Conservation (phyloP, 495 filamentous ascomycete genomes). For the Usnea hakonensis region DNA sequence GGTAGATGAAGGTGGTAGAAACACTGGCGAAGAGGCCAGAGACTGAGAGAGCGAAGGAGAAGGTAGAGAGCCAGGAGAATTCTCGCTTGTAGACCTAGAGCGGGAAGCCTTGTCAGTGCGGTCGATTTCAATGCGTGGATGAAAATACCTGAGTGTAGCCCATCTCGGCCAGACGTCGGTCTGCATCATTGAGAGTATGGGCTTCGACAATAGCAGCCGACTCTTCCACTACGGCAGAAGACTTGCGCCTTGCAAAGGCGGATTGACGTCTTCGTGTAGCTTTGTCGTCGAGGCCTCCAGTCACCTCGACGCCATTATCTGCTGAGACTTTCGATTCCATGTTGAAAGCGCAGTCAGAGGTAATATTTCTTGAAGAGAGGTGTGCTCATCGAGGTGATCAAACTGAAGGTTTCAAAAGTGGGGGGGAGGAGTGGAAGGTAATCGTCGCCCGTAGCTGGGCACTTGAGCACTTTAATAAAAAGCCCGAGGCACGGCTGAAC, state of each 20-base stretch:
- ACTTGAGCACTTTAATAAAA: too few relatives aligned
- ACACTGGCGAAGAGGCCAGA: slow-evolving; percentile 53
- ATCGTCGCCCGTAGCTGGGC: too few relatives aligned
- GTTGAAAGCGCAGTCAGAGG: background rate
- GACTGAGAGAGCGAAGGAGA: slow-evolving; percentile 59
- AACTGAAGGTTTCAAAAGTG: too few relatives aligned
- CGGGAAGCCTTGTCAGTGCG: background rate
- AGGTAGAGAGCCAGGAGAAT: slow-evolving; percentile 53
- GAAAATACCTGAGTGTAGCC: slow-evolving; percentile 27
- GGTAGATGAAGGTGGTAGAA: slow-evolving; percentile 54
- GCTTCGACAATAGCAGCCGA: slow-evolving; percentile 16
- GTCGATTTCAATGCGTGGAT: background rate
- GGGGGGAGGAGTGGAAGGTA: too few relatives aligned
- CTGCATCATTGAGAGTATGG: slow-evolving; percentile 20
- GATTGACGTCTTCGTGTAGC: slow-evolving; percentile 9
- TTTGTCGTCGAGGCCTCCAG: background rate
- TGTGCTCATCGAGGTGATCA: too few relatives aligned
- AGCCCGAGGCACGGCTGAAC: too few relatives aligned
- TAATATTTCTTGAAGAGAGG: too few relatives aligned
- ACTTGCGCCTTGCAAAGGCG: slow-evolving; percentile 15
- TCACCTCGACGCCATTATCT: background rate
- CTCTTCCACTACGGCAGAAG: slow-evolving; percentile 20
- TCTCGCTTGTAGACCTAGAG: slow-evolving; percentile 52
- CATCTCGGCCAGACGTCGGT: slow-evolving; percentile 26
- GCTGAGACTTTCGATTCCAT: slow-evolving; percentile 1